phyloP scores from a whole-genome alignment of 768 basidiomycete genomes.

The Porpolomopsis calyptriformis region DNA sequence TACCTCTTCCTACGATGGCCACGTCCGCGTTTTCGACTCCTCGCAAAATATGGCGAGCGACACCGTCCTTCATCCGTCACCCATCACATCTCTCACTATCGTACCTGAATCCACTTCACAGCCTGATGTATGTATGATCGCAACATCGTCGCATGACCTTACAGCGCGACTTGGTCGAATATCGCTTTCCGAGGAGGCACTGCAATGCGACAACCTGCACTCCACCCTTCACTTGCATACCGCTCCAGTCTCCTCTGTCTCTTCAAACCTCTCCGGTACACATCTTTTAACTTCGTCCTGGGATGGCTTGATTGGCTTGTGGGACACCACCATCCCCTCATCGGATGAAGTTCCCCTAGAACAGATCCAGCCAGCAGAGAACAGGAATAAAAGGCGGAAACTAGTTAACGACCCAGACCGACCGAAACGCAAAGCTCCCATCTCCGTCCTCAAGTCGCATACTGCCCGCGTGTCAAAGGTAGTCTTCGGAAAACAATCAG shows the following conservation, averaged over 20 bases:
- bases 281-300: conserved; percentile 77
- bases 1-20: conserved; percentile 75
- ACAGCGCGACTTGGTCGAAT: conserved; percentile 49
- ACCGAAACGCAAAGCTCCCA: conserved; percentile 55
- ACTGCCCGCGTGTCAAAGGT: conserved; percentile 70
- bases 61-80: conserved; percentile 45
- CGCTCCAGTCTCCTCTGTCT: conserved; percentile 62
- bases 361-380: conserved; percentile 21
- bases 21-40: conserved; percentile 63
- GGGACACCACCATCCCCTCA: conserved; percentile 53
- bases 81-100: conserved; percentile 56
- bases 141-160: conserved; percentile 71
- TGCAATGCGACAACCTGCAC: conserved; percentile 25
- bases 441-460: conserved; percentile 71
- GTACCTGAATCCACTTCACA: conserved; percentile 28
- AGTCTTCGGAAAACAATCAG: conserved; percentile 35
- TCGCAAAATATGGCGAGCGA: conserved; percentile 46
- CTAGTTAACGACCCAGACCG: conserved; percentile 29
- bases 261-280: conserved; percentile 41
- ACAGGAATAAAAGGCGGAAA: conserved; percentile 53
- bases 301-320: conserved; percentile 80
- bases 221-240: conserved; percentile 80
- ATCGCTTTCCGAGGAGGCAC: conserved; percentile 17
- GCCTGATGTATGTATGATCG: conserved; percentile 34
- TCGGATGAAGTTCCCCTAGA: conserved; percentile 54